These are phyloP conservation scores for Calonectria pseudoreteaudii DNA, from an alignment of 2,329 filamentous ascomycete species.

Conservation along the genomic window DNA sequence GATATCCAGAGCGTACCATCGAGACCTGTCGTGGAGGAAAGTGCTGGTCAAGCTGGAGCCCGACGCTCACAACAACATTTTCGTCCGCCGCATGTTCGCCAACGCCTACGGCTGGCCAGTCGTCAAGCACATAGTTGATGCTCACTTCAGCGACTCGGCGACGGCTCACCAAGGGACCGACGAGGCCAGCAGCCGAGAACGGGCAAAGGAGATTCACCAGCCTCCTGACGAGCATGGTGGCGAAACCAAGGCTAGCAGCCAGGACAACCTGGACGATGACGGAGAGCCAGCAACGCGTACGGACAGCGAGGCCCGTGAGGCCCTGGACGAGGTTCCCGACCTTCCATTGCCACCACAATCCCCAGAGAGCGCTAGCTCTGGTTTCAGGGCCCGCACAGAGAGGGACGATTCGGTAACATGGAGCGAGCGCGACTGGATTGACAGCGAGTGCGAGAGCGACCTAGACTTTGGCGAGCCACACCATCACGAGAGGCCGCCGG, in stretches of 20 bases:
- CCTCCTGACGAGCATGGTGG: slow-evolving; percentile 72
- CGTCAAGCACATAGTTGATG: slow-evolving; percentile 92
- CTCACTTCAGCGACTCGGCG: slow-evolving; percentile 85
- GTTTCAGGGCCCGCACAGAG: slow-evolving; percentile 34
- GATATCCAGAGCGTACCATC: slow-evolving; percentile 95
- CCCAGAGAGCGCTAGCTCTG: slow-evolving; percentile 36
- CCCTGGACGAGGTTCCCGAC: slow-evolving; percentile 59
- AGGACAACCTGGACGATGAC: slow-evolving; percentile 25
- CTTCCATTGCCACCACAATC: slow-evolving; percentile 49
- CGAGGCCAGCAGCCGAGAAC: slow-evolving; percentile 74
- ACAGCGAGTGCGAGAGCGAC: slow-evolving; percentile 43
- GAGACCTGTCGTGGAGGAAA: slow-evolving; percentile 93
- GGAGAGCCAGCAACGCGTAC: slow-evolving; percentile 29
- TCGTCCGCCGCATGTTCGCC: slow-evolving; percentile 94
- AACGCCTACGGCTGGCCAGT: slow-evolving; percentile 99
- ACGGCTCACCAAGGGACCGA: slow-evolving; percentile 74
- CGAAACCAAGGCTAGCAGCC: slow-evolving; percentile 68
- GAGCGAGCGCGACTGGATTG: slow-evolving; percentile 60
- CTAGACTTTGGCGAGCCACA: slow-evolving; percentile 42
- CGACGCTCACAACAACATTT: slow-evolving; percentile 98
- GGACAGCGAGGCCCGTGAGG: slow-evolving; percentile 49
- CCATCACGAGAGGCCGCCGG: slow-evolving; percentile 25
- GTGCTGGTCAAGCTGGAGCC: slow-evolving; percentile 95
- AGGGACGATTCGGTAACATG: slow-evolving; percentile 69
- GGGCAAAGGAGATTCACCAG: slow-evolving; percentile 70